These are phyloP conservation scores for Serendipita indica DNA, from an alignment of 768 basidiomycete species.

Conservation along the genomic window DNA sequence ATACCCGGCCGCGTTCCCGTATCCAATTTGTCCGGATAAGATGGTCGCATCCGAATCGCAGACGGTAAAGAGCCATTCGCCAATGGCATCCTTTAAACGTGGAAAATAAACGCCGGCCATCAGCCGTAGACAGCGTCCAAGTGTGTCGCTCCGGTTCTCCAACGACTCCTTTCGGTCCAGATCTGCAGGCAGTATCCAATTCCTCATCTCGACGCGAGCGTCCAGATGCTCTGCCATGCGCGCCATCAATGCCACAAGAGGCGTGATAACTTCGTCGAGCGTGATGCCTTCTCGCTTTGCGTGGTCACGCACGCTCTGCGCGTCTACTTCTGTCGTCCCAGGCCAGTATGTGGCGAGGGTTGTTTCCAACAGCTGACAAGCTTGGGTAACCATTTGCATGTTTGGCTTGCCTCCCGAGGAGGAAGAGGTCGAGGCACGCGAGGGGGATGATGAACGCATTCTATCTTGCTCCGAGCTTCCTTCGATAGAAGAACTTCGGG, in stretches of 20 bases:
- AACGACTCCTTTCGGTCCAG: conserved; percentile 67
- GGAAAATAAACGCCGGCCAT: conserved; percentile 59
- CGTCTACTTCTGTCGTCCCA: conserved; percentile 40
- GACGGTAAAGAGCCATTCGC: conserved; percentile 76
- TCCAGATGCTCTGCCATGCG: conserved; percentile 55
- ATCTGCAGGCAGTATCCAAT: conserved; percentile 59
- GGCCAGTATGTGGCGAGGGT: conserved; percentile 49
- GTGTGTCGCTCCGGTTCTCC: conserved; percentile 52
- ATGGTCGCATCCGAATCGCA: conserved; percentile 64
- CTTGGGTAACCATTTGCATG: conserved; percentile 33
- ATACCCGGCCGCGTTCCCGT: conserved; percentile 91
- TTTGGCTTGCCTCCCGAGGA: not conserved
- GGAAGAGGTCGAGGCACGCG: not conserved
- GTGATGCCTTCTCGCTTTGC: conserved; percentile 28
- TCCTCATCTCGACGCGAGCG: conserved; percentile 38
- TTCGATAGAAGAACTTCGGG: not conserved
- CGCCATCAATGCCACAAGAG: conserved; percentile 60
- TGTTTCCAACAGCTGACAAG: conserved; percentile 54
- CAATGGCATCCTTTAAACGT: conserved; percentile 58
- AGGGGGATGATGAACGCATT: not conserved
- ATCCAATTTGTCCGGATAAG: conserved; percentile 70
- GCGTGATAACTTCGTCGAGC: conserved; percentile 65
- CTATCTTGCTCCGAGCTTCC: not conserved
- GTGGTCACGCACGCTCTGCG: conserved; percentile 22
- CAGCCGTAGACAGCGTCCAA: conserved; percentile 70